Base-by-base conservation (phyloP, 1,284 basidiomycete genomes). In the Pterulicium gracile region DNA sequence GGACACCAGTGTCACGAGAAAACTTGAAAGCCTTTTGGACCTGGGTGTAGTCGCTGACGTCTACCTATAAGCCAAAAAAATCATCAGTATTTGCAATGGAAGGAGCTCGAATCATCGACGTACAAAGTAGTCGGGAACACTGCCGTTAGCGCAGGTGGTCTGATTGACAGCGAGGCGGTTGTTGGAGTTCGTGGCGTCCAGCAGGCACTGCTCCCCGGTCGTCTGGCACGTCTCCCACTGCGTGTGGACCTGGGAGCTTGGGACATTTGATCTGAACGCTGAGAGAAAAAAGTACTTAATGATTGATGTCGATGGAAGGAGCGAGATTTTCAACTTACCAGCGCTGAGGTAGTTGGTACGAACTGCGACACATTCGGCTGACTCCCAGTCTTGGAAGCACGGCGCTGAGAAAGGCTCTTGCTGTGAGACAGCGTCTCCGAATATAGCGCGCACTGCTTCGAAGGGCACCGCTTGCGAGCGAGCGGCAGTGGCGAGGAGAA, bases 1-100 rank as follows among this genome's bases (percentile, higher is more conserved):
- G 59, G 5, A 65, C 54, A 12, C 62, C 61, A 3, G 63, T 66
- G 12, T 24, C 18, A 5, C 47, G 46, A 1, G 64, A 61, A 52
- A 68, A 69, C 4, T 40, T 46, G 27, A 64, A 59, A 0, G 61
- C 63, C 1, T 56, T 52, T 36, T 61, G 56, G 1, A 68, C 60
- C 43, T 68, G 57, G 10, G 40, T 24, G n/a, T 52, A 27, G 7
- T 18, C 43, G 4, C 32, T 42, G 4, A 57, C 52, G n/a, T 56
- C 51, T 18, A 59, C 51, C 58, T 60, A 36, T 3, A 45, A 19
- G 35, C 17, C 21, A n/a, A 18, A 24, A n/a, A 21, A 27, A 17
- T 21, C n/a, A n/a, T n/a, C n/a, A n/a, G n/a, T n/a, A n/a, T n/a
- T n/a, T 10, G 20, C 23, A 4, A 36, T 19, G 22, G 20, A 5